Base-by-base conservation (phyloP, 2,329 filamentous ascomycete species). In the Fusarium multiceps region DNA sequence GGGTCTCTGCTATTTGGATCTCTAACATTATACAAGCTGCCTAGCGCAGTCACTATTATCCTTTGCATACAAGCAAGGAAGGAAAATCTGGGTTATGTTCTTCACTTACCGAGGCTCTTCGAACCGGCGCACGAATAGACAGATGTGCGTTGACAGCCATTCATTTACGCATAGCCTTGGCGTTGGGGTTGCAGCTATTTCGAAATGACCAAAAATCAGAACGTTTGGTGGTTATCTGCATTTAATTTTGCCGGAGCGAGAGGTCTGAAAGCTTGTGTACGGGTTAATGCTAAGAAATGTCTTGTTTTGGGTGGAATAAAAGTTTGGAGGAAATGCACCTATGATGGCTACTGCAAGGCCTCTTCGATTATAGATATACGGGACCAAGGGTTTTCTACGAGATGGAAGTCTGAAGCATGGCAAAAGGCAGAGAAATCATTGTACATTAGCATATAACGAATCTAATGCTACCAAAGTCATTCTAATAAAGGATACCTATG, bases 91-190 rank as follows among this genome's bases (percentile, higher is more conserved):
- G 53, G 46, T 58, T 57, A 50, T 59, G 32, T 67, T 63, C 54
- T 60, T 48, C 25, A 46, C 54, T 57, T 58, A 50, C 58, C 42
- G 30, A 55, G 42, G 56, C 51, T 59, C 61, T 64, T 73, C 59
- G 63, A 72, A 72, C 59, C 56, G 67, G 67, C 63, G 69, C 66
- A 64, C 66, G 25, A 58, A 66, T 23, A 45, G 37, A 34, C 27
- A 54, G 43, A 48, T 40, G 42, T 63, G 58, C 68, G 71, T 41
- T 48, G 60, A 60, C 43, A 61, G 50, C 62, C 68, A 72, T 73
- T 73, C 71, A 57, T 73, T 73, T 71, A 70, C 59, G 66, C 73
- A 75, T 75, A 75, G 73, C 73, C 61, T 72, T 69, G 73, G 73
- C 68, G 73, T 75, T 59, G 55, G 72, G 64, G 69, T 63, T 51